A percentile compares a stretch with the other conserved stretches of the same genome.
These are phyloP conservation scores for Phaeophleospora eucalypticola DNA, from an alignment of 2,329 filamentous ascomycete genomes.

Conservation along the genomic window DNA sequence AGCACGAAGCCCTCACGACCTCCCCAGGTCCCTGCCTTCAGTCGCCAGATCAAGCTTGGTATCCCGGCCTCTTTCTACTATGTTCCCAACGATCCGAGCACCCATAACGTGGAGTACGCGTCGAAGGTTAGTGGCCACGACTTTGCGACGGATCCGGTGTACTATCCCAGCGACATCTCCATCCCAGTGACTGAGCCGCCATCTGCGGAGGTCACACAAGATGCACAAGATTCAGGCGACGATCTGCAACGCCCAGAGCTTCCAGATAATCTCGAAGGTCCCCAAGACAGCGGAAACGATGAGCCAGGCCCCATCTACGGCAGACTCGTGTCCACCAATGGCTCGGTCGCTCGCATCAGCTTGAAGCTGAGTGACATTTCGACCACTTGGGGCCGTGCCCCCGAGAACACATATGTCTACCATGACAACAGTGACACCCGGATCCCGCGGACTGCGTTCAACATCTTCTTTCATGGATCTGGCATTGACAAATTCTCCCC, in stretches of 20 bases:
- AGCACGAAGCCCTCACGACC: conserved; percentile 26
- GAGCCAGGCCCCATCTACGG: conserved; percentile 47
- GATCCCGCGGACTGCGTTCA: conserved; percentile 74
- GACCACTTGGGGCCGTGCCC: conserved; percentile 74
- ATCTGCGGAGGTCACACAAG: conserved; percentile 5
- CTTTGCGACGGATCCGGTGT: conserved; percentile 32
- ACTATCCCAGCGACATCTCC: conserved; percentile 12
- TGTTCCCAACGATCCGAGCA: conserved; percentile 40
- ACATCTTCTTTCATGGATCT: conserved; percentile 69
- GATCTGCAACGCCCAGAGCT: no score
- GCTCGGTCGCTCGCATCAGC: conserved; percentile 62
- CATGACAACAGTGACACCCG: conserved; percentile 59
- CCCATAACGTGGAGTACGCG: conserved; percentile 46
- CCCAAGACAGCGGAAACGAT: not conserved
- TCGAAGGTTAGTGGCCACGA: conserved; percentile 44
- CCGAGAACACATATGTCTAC: conserved; percentile 65
- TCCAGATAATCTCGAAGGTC: no score
- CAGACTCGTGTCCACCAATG: conserved; percentile 60
- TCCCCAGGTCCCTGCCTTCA: conserved; percentile 29
- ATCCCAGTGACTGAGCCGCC: conserved; percentile 7
- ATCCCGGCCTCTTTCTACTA: conserved; percentile 44
- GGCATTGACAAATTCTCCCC: conserved; percentile 57
- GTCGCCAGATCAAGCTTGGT: conserved; percentile 43
- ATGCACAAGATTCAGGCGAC: no score
- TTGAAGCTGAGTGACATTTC: conserved; percentile 63